Evolutionary conservation across 352 stramenopile genomes (phyloP).

Genomic region (Phytophthora sp.): DNA sequence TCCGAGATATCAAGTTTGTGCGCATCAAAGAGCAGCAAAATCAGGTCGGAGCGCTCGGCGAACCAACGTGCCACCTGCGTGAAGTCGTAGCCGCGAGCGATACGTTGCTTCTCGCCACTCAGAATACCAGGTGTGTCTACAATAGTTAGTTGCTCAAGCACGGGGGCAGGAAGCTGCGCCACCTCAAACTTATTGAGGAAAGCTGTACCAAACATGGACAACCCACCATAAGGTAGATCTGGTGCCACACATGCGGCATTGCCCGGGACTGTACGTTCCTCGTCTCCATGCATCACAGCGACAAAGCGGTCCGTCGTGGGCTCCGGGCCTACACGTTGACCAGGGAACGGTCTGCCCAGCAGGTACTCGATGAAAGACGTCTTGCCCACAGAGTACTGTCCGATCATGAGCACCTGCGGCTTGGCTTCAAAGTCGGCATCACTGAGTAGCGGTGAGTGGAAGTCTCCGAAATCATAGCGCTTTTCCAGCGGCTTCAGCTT

Average conservation of each 20-base stretch:
- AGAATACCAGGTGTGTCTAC: constrained; percentile 99
- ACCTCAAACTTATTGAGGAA: constrained; percentile 99
- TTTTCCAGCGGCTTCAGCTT: constrained; percentile 90
- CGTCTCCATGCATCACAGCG: constrained; percentile 97
- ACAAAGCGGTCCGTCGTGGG: constrained; percentile 99
- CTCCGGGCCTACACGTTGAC: constrained; percentile 97
- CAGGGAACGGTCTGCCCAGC: constrained; percentile 96
- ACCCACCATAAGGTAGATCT: constrained; percentile 93
- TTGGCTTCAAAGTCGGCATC: constrained; percentile 98
- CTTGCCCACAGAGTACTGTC: constrained; percentile 98
- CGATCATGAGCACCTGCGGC: constrained; percentile 97
- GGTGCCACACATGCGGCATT: constrained; percentile 96
- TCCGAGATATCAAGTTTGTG: constrained; percentile 99
- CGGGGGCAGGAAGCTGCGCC: constrained; percentile 92
- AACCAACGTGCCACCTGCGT: constrained; percentile 92
- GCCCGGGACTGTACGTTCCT: constrained; percentile 96
- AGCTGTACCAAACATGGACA: constrained; percentile 97
- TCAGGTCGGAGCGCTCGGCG: constrained; percentile 96
- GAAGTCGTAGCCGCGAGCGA: constrained; percentile 98
- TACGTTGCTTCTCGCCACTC: constrained; percentile 98
- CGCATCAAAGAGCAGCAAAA: constrained; percentile 99
- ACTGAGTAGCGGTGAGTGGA: constrained; percentile 92
- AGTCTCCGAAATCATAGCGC: constrained; percentile 93
- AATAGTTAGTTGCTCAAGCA: constrained; percentile 96
- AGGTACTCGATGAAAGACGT: constrained; percentile 98